Evolutionary conservation across 352 stramenopile genomes (phyloP), one percentile per base, ranked within the genome.

Genomic region (Phytophthora sp.): DNA sequence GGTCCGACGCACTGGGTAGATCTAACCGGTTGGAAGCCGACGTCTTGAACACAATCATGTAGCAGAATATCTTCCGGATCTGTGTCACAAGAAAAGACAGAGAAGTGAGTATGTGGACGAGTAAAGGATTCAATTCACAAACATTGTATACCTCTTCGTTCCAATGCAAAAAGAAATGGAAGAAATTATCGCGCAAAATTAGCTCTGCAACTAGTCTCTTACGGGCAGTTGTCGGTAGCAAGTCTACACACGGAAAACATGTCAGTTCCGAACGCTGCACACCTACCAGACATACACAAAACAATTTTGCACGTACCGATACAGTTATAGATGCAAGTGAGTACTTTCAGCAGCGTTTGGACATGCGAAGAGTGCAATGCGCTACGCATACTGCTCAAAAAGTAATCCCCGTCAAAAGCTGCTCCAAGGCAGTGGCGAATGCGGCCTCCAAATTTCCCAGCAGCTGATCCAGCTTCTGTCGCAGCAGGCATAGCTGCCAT

Each of bases 71-170:
- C 65, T 92, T 92, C 35, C 85, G 84, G 57, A 95, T 89, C 82
- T 92, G 49, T 18, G 20, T 12, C 46, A 10, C 20, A 61, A 17
- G 7, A 21, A 17, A 28, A 15, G 13, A 7, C 10, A 30, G 4
- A 30, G 2, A 21, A 49, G 21, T n/a, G 9, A 48, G 18, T 20
- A 65, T 3, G 24, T n/a, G n/a, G n/a, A n/a, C n/a, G n/a, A n/a
- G n/a, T n/a, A n/a, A n/a, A n/a, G n/a, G n/a, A n/a, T n/a, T n/a
- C n/a, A n/a, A n/a, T n/a, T n/a, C n/a, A n/a, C n/a, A n/a, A n/a
- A n/a, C n/a, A n/a, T n/a, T n/a, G n/a, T n/a, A n/a, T 55, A 93
- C 85, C 80, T 95, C 87, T 82, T 95, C 87, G 51, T 95, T 95
- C 87, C 87, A 95, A 72, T 95, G 84, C 39, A 95, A 65, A 64